Percentiles rank a stretch among this genome's conserved stretches.
Evolutionary conservation across 2,329 filamentous ascomycete genomes (phyloP).

Genomic region (Microdochium bolleyi): DNA sequence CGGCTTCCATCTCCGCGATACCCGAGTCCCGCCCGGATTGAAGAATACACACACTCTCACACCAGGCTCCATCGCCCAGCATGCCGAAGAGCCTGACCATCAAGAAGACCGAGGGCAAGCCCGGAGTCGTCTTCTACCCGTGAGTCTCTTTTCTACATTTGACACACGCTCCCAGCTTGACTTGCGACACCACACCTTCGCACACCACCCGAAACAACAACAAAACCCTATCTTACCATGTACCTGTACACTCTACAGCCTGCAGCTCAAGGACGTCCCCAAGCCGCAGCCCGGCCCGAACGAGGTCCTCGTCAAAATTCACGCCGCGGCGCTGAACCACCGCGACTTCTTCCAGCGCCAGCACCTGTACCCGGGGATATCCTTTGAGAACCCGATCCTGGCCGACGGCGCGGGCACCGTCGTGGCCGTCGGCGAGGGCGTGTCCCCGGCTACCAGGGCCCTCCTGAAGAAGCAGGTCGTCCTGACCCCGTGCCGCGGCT

Average conservation of each 20-base stretch:
- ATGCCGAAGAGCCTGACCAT: slow-evolving; percentile 55
- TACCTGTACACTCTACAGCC: slow-evolving; percentile 25
- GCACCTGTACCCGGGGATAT: slow-evolving; percentile 79
- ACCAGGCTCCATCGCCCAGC: slow-evolving; percentile 1
- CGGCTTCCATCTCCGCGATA: neutral
- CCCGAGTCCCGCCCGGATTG: too few species aligned
- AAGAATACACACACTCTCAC: neutral
- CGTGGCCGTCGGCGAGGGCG: slow-evolving; percentile 48
- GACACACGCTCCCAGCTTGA: too few species aligned
- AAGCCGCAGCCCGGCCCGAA: slow-evolving; percentile 54
- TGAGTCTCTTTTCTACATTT: slow-evolving; percentile 26
- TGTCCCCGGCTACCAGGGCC: slow-evolving; percentile 40
- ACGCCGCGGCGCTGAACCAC: slow-evolving; percentile 83
- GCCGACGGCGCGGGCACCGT: slow-evolving; percentile 79
- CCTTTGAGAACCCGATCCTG: slow-evolving; percentile 70
- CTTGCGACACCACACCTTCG: too few species aligned
- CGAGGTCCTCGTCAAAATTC: slow-evolving; percentile 68
- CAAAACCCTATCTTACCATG: slow-evolving; percentile 3
- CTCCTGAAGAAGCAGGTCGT: slow-evolving; percentile 62
- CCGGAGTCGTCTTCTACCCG: slow-evolving; percentile 83
- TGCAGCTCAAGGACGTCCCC: slow-evolving; percentile 53
- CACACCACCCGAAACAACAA: neutral
- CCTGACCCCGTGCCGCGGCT: slow-evolving; percentile 70
- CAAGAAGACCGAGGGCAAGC: slow-evolving; percentile 69
- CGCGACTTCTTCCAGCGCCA: slow-evolving; percentile 92